These are phyloP conservation scores for Plasmodium sp. DNA, from an alignment of 169 alveolate genomes.

Conservation along the genomic window DNA sequence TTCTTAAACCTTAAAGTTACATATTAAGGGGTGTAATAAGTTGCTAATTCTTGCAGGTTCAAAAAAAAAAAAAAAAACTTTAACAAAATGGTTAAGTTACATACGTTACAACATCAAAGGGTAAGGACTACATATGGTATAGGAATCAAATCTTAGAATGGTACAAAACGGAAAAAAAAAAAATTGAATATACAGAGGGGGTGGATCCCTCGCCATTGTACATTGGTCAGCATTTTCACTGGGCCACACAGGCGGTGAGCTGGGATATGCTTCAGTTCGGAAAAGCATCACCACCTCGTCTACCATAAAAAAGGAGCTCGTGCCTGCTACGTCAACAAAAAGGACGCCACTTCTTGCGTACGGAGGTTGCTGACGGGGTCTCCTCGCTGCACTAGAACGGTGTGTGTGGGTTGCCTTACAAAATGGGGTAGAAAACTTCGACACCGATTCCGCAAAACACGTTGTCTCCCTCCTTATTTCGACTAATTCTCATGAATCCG, in stretches of 20 bases:
- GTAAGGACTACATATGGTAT: background rate
- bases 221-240: background rate
- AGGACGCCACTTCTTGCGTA: background rate
- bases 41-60: background rate
- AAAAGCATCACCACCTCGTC: background rate
- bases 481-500: conserved; percentile 85
- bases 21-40: background rate
- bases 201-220: background rate
- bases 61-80: background rate
- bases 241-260: background rate
- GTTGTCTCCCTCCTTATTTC: conserved; percentile 59
- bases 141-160: background rate
- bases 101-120: background rate
- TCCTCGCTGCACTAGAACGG: background rate
- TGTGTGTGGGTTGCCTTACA: background rate
- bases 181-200: background rate
- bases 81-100: background rate
- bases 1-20: background rate
- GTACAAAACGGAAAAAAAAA: background rate
- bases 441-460: conserved; percentile 62
- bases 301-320: background rate
- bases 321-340: background rate
- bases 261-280: background rate
- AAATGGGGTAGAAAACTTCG: conserved; percentile 46
- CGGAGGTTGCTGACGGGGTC: background rate